A percentile compares a stretch with the other conserved stretches of the same genome.
Conservation (phyloP, 805 yeast species). For the Zygotorulaspora danielsina region DNA sequence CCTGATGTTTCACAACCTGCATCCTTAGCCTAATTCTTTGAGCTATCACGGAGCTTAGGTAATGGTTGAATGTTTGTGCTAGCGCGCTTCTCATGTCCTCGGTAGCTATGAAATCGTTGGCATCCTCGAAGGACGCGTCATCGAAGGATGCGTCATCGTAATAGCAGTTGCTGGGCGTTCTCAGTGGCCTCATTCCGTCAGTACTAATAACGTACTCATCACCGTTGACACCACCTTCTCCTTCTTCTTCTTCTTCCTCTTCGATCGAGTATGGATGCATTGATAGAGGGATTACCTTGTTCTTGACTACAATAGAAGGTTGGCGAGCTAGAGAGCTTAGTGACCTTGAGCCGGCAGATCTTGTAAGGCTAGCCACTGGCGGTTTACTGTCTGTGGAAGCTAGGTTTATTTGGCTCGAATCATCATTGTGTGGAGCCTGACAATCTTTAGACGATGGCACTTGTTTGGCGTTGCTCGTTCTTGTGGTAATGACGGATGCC, state of each 20-base stretch:
- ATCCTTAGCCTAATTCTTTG: conserved; percentile 29
- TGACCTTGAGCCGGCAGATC: conserved; percentile 28
- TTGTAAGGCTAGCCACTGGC: conserved; percentile 15
- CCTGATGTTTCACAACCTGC: conserved; percentile 26
- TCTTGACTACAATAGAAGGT: conserved; percentile 36
- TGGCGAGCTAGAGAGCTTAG: conserved; percentile 31
- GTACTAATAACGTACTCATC: conserved; percentile 14
- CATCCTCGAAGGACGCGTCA: conserved; percentile 4
- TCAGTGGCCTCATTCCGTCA: conserved; percentile 11
- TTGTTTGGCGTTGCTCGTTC: conserved; percentile 2
- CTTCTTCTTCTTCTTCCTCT: conserved; percentile 26
- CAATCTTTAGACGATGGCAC: no score
- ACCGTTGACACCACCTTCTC: not conserved
- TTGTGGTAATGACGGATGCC: conserved; percentile 32
- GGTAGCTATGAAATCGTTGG: conserved; percentile 9
- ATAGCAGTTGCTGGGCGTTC: conserved; percentile 9
- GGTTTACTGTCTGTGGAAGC: no score
- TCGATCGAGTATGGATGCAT: conserved; percentile 28
- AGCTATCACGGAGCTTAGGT: conserved; percentile 26
- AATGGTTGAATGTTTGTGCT: conserved; percentile 19
- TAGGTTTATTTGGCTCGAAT: no score
- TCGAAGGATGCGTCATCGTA: conserved; percentile 10
- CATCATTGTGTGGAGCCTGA: no score
- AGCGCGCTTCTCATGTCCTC: conserved; percentile 6
- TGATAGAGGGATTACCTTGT: conserved; percentile 34